Evolutionary conservation across 768 basidiomycete species (phyloP).

Genomic region (Terana coerulea): DNA sequence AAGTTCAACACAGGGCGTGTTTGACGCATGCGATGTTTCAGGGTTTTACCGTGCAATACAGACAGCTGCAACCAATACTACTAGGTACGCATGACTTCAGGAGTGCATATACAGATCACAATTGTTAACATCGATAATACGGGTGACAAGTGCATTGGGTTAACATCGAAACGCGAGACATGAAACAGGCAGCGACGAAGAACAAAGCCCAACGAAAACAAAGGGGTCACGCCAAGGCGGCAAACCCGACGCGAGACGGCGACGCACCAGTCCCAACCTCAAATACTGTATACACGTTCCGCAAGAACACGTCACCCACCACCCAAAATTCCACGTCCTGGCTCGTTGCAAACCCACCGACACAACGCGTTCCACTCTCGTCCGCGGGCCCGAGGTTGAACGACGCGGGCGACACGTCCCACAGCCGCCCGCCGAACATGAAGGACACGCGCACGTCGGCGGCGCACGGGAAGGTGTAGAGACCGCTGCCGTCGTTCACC

Average conservation of each 20-base stretch:
- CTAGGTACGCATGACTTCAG: too few relatives aligned
- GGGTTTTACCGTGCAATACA: too few relatives aligned
- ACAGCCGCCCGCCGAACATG: constrained; percentile 35
- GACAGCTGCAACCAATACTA: too few relatives aligned
- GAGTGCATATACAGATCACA: too few relatives aligned
- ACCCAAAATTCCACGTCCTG: constrained; percentile 26
- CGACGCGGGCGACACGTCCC: constrained; percentile 31
- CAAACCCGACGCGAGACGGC: constrained; percentile 19
- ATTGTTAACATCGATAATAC: too few relatives aligned
- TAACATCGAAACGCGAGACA: too few relatives aligned
- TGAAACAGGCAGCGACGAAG: too few relatives aligned
- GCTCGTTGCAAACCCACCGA: constrained; percentile 31
- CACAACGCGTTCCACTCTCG: constrained; percentile 28
- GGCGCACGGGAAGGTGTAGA: constrained; percentile 36
- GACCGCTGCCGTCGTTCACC: constrained; percentile 17
- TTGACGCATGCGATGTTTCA: too few relatives aligned
- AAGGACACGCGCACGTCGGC: constrained; percentile 28
- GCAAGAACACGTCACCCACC: constrained; percentile 39
- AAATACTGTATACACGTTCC: constrained; percentile 44
- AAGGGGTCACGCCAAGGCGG: too few relatives aligned
- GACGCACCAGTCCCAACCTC: constrained; percentile 29
- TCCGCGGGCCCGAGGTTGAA: constrained; percentile 41
- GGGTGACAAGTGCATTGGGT: too few relatives aligned
- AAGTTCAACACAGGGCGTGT: too few relatives aligned
- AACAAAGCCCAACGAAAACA: too few relatives aligned